Conservation (phyloP, 805 yeast genomes). For the Cyberlindnera lachancei region DNA sequence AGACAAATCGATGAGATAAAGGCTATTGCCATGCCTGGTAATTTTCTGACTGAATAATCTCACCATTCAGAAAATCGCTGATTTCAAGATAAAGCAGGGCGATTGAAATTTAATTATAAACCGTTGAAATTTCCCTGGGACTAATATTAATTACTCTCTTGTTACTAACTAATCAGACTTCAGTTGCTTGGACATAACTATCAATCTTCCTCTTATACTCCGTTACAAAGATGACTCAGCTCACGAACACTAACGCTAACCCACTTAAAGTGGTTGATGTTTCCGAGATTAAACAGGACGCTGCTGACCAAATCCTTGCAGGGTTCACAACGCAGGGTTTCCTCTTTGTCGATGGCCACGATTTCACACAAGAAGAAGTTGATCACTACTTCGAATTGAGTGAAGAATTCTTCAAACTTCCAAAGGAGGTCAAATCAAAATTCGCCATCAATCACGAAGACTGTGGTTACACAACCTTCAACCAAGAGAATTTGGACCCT, state of each 20-base stretch:
- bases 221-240: too few species aligned
- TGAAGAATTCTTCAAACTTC: slow-evolving; percentile 40
- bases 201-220: too few species aligned
- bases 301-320: slow-evolving; percentile 44
- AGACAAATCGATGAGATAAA: too few species aligned
- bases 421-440: slow-evolving; percentile 42
- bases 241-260: slow-evolving; percentile 21
- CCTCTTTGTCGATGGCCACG: slow-evolving; percentile 60
- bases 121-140: too few species aligned
- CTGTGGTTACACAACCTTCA: slow-evolving; percentile 51
- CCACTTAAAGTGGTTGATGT: slow-evolving; percentile 56
- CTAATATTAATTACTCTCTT: too few species aligned
- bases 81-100: too few species aligned
- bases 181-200: too few species aligned
- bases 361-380: slow-evolving; percentile 49
- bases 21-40: too few species aligned
- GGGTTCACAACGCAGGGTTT: slow-evolving; percentile 65
- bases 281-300: slow-evolving; percentile 29
- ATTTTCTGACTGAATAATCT: too few species aligned
- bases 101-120: too few species aligned
- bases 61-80: too few species aligned
- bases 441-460: slow-evolving; percentile 47
- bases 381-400: slow-evolving; percentile 42
- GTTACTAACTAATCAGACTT: too few species aligned
- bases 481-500: slow-evolving; percentile 40